Evolutionary conservation across 139 green algal species (phyloP).

Genomic region (Desmodesmus armatus): DNA sequence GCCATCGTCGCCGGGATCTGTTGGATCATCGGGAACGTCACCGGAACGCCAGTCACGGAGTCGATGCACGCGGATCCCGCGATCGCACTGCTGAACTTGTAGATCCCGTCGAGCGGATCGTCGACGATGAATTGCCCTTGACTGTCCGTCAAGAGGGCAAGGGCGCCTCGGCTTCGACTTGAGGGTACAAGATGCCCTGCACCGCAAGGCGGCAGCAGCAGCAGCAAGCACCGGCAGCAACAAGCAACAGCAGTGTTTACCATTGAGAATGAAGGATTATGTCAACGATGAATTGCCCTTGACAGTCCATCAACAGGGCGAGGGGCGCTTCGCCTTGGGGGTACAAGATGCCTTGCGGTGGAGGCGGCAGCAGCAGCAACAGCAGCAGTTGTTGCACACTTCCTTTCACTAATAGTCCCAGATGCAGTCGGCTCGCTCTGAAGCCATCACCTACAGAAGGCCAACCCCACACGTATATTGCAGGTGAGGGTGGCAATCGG

Average conservation of each 20-base stretch:
- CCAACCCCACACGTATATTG: too few relatives aligned
- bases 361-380: too few relatives aligned
- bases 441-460: too few relatives aligned
- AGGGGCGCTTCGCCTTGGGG: too few relatives aligned
- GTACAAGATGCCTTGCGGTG: too few relatives aligned
- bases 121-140: background rate
- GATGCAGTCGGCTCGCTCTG: too few relatives aligned
- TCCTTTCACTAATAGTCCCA: too few relatives aligned
- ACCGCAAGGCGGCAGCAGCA: background rate
- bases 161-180: background rate
- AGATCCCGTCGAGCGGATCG: background rate
- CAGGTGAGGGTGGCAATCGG: background rate
- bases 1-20: conserved; percentile 3
- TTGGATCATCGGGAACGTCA: conserved; percentile 30
- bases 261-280: background rate
- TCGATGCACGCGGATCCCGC: background rate
- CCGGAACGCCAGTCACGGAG: background rate
- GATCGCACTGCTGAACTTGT: conserved; percentile 24
- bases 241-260: background rate
- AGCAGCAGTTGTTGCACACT: too few relatives aligned
- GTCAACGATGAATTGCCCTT: background rate
- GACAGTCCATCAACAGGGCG: background rate
- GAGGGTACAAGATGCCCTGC: conserved; percentile 4
- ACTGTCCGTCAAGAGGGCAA: background rate
- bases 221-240: background rate